Conservation (phyloP, 1,284 basidiomycete species). For the Jaminaea rosea region DNA sequence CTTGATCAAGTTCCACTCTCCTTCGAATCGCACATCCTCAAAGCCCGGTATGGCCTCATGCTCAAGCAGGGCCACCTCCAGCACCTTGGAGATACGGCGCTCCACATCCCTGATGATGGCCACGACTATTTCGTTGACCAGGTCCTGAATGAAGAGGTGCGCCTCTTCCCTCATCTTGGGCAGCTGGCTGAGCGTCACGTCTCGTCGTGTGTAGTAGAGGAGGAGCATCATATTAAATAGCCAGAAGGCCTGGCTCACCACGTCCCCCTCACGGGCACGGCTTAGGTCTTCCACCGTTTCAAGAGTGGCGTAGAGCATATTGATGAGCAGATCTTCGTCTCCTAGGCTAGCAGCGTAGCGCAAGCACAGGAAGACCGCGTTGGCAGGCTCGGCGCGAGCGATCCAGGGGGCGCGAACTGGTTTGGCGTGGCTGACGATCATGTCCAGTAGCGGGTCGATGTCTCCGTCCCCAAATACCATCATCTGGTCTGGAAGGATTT, state of each 20-base stretch:
- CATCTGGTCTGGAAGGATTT: conserved; percentile 53
- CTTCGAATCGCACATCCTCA: conserved; percentile 80
- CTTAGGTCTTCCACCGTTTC: conserved; percentile 84
- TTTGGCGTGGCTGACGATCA: conserved; percentile 61
- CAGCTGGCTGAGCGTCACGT: conserved; percentile 17
- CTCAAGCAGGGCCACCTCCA: conserved; percentile 77
- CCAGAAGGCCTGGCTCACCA: conserved; percentile 85
- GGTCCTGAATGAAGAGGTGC: conserved; percentile 44
- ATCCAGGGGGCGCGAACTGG: conserved; percentile 51
- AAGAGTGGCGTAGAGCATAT: conserved; percentile 77
- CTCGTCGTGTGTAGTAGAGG: conserved; percentile 72
- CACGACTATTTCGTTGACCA: conserved; percentile 84
- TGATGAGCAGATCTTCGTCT: conserved; percentile 59
- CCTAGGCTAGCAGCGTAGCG: conserved; percentile 58
- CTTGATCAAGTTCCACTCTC: conserved; percentile 62
- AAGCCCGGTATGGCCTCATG: conserved; percentile 67
- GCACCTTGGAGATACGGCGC: conserved; percentile 71
- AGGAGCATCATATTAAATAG: conserved; percentile 80
- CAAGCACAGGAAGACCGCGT: conserved; percentile 55
- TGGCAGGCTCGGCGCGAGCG: conserved; percentile 46
- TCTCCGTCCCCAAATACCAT: conserved; percentile 77
- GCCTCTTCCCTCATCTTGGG: conserved; percentile 17
- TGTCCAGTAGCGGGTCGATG: conserved; percentile 67
- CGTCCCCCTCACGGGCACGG: conserved; percentile 61
- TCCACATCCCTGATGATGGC: conserved; percentile 91